Conservation (phyloP, 768 basidiomycete genomes). For the Mycena vitilis region DNA sequence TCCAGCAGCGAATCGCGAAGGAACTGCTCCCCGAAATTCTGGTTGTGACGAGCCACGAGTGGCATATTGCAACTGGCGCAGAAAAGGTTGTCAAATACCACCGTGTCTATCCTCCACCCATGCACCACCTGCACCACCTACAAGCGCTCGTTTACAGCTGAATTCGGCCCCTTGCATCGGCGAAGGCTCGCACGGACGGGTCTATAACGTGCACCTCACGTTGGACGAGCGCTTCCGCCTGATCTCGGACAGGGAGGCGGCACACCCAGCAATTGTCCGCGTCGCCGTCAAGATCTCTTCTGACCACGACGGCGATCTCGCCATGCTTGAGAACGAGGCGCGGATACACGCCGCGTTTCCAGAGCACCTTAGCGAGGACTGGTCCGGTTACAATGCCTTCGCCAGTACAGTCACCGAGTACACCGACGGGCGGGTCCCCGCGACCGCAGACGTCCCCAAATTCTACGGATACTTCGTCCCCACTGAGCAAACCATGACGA, state of each 20-base stretch:
- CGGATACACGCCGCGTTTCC: conserved; percentile 5
- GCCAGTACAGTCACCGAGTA: neutral
- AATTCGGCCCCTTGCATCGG: neutral
- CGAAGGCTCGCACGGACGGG: neutral
- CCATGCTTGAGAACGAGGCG: conserved; percentile 24
- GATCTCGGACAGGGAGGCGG: neutral
- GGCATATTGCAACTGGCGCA: no score
- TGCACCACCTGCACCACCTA: neutral
- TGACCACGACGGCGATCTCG: neutral
- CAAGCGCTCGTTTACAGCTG: neutral
- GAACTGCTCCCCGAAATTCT: no score
- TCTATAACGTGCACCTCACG: conserved; percentile 9
- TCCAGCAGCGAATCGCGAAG: no score
- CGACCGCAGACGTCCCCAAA: conserved; percentile 28
- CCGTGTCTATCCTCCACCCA: conserved; percentile 18
- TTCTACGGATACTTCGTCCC: conserved; percentile 35
- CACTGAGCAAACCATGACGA: neutral
- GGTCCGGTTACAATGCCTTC: conserved; percentile 9
- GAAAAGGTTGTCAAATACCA: neutral
- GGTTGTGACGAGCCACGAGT: no score
- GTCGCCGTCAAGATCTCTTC: conserved; percentile 20
- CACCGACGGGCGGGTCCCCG: conserved; percentile 13
- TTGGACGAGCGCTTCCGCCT: conserved; percentile 12
- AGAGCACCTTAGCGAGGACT: neutral
- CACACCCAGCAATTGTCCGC: neutral